A percentile compares a stretch with the other conserved stretches of the same genome.
Evolutionary conservation across 73 alveolate genomes (phyloP).

Genomic region (Stentor roeselii): DNA sequence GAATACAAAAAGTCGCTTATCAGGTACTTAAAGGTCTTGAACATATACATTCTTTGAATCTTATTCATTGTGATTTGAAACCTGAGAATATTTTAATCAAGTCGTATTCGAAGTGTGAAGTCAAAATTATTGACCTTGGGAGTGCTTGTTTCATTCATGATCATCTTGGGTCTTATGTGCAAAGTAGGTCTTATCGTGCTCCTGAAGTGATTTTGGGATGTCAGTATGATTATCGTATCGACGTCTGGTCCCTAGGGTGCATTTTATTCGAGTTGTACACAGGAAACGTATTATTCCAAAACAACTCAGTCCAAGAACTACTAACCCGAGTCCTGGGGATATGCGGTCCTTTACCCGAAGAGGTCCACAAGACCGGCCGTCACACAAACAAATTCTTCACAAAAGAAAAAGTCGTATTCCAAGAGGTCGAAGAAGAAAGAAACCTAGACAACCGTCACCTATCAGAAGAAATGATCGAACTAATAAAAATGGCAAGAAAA

Average conservation of each 20-base stretch:
- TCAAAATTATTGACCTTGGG: slow-evolving; percentile 95
- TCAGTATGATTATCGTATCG: slow-evolving; percentile 81
- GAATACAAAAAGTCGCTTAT: slow-evolving; percentile 83
- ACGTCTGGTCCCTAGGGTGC: slow-evolving; percentile 92
- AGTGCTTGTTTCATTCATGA: slow-evolving; percentile 94
- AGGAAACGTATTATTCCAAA: slow-evolving; percentile 46
- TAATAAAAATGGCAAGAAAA: neutral
- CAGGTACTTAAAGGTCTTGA: slow-evolving; percentile 86
- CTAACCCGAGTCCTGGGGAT: slow-evolving; percentile 37
- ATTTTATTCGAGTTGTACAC: slow-evolving; percentile 87
- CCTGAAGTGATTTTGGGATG: slow-evolving; percentile 94
- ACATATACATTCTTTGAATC: slow-evolving; percentile 74
- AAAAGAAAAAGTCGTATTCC: slow-evolving; percentile 87
- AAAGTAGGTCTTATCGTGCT: slow-evolving; percentile 85
- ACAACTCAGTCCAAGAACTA: slow-evolving; percentile 37
- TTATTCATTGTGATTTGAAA: slow-evolving; percentile 94
- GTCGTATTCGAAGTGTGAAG: slow-evolving; percentile 74
- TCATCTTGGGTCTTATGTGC: slow-evolving; percentile 89
- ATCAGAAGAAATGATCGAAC: neutral
- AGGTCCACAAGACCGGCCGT: slow-evolving; percentile 96
- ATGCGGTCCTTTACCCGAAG: slow-evolving; percentile 97
- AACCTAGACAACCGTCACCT: neutral
- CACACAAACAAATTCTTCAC: slow-evolving; percentile 93
- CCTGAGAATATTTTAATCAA: slow-evolving; percentile 95
- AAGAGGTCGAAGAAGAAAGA: slow-evolving; percentile 57